A percentile compares a stretch with the other conserved stretches of the same genome.
Evolutionary conservation across 176 grass and related monocot species (phyloP).

Genomic region (Calamus simplicifolius): DNA sequence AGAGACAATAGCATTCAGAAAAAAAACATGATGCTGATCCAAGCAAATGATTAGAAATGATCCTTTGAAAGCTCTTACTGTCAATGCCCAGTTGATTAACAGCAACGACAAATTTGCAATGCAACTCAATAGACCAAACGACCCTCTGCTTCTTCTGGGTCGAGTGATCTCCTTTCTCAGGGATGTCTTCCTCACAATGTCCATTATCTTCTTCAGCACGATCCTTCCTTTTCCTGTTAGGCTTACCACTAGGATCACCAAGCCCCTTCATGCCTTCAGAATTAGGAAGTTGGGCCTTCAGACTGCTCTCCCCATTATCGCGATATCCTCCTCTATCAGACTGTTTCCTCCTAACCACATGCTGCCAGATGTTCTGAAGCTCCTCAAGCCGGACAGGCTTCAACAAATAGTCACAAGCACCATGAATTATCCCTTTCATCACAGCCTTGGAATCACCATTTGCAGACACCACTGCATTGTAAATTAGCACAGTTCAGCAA

Average conservation of each 20-base stretch:
- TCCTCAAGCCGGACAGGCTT: constrained; percentile 42
- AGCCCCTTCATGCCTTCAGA: constrained; percentile 11
- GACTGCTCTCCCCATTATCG: constrained; percentile 17
- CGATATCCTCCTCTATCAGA: background rate
- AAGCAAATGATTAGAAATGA: background rate
- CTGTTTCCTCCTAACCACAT: constrained; percentile 26
- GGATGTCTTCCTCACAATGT: constrained; percentile 13
- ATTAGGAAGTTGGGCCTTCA: constrained; percentile 16
- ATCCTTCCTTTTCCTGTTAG: constrained; percentile 28
- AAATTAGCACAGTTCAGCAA: no score
- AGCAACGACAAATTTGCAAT: constrained; percentile 41
- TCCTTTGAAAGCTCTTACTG: constrained; percentile 29
- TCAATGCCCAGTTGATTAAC: constrained; percentile 40
- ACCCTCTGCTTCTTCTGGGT: constrained; percentile 37
- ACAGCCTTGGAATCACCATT: constrained; percentile 26
- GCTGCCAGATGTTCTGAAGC: constrained; percentile 49
- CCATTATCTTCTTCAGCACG: constrained; percentile 9
- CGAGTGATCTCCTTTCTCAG: background rate
- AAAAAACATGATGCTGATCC: background rate
- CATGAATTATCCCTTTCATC: constrained; percentile 40
- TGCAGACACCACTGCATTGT: constrained; percentile 40
- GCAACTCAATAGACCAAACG: constrained; percentile 37
- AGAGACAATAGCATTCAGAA: background rate
- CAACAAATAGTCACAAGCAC: constrained; percentile 42
- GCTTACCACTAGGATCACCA: constrained; percentile 3